These are phyloP conservation scores for Aspergillus felis DNA, from an alignment of 2,329 filamentous ascomycete genomes.

Conservation along the genomic window DNA sequence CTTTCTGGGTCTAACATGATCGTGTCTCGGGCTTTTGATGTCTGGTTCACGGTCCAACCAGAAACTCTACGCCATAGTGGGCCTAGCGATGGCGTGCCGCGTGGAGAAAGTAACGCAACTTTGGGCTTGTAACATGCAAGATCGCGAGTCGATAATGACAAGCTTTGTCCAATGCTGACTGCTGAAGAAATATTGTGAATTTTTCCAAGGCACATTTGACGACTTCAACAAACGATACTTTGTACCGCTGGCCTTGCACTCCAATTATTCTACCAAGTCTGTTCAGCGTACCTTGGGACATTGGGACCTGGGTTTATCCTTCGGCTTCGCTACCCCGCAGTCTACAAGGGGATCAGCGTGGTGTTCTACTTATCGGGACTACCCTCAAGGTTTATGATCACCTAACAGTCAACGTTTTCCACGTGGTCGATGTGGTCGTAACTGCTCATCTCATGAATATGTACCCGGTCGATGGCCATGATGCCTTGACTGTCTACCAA, in stretches of 20 bases:
- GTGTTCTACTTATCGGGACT: neutral
- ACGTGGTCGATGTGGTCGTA: neutral
- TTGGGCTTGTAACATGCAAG: neutral
- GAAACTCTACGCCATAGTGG: neutral
- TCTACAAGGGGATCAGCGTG: neutral
- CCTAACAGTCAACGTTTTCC: no score
- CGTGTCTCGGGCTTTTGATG: no score
- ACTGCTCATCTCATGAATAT: neutral
- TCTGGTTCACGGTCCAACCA: no score
- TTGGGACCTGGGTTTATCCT: no score
- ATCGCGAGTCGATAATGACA: neutral
- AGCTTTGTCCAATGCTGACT: neutral
- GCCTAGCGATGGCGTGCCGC: conserved; percentile 17
- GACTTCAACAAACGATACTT: neutral
- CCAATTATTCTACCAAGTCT: neutral
- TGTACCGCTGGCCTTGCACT: neutral
- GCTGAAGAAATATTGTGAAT: neutral
- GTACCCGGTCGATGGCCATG: neutral
- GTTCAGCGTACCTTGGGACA: neutral
- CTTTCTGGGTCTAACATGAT: no score
- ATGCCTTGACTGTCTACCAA: neutral
- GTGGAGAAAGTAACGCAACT: conserved; percentile 17
- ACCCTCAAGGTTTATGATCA: no score
- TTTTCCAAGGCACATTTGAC: neutral
- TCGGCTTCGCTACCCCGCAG: neutral